Conservation (phyloP, 305 asterid genomes). For the Fraxinus baroniana region DNA sequence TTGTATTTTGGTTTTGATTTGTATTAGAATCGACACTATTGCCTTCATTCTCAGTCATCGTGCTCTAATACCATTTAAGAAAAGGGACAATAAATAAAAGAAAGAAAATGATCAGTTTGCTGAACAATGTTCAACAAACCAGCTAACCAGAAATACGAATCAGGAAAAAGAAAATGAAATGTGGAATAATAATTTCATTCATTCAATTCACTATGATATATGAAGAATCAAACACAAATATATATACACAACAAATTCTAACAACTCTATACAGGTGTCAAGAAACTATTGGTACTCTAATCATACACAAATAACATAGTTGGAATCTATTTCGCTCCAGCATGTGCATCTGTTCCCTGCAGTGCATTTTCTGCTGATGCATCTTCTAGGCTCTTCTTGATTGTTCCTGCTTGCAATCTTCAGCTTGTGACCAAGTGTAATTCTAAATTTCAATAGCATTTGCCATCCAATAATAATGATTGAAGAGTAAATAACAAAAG, state of each 20-base stretch:
- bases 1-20: too few relatives aligned
- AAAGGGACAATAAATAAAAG: too few relatives aligned
- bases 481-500: neutral
- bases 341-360: neutral
- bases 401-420: neutral
- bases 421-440: neutral
- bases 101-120: too few relatives aligned
- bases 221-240: too few relatives aligned
- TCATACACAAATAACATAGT: neutral
- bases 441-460: neutral
- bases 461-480: neutral
- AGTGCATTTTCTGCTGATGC: neutral
- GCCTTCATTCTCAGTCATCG: too few relatives aligned
- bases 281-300: neutral
- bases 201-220: too few relatives aligned
- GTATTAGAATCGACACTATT: too few relatives aligned
- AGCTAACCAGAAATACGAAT: too few relatives aligned
- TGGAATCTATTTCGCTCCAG: neutral
- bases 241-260: neutral
- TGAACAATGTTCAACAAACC: too few relatives aligned
- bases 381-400: neutral
- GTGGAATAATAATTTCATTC: too few relatives aligned
- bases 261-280: neutral
- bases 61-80: too few relatives aligned
- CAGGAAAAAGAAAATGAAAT: too few relatives aligned